These are phyloP conservation scores for Yamagishiella unicocca DNA, from an alignment of 139 green algal species.

Conservation along the genomic window DNA sequence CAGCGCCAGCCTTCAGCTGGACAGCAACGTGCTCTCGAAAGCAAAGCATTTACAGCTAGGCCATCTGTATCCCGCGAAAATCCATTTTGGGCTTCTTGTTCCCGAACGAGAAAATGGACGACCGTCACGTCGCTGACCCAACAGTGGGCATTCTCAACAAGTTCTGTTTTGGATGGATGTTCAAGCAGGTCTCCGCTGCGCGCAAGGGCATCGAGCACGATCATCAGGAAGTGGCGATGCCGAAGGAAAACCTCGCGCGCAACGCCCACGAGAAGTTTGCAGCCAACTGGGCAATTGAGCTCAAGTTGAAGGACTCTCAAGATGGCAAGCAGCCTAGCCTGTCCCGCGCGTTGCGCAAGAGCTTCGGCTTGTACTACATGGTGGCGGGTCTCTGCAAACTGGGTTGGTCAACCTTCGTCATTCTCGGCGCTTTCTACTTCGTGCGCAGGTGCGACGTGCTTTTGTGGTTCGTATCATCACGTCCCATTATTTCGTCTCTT, in stretches of 20 bases:
- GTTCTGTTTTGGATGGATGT: constrained; percentile 31
- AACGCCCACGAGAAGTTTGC: neutral
- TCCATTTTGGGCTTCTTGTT: no score
- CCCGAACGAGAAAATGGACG: no score
- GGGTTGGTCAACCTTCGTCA: constrained; percentile 46
- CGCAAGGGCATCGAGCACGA: neutral
- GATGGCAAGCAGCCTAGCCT: constrained; percentile 14
- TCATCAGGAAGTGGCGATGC: neutral
- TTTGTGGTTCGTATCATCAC: neutral
- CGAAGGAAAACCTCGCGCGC: neutral
- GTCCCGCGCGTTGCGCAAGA: neutral
- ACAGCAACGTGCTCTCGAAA: no score
- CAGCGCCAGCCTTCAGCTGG: no score
- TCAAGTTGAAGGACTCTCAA: constrained; percentile 2
- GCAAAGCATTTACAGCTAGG: no score
- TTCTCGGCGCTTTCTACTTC: constrained; percentile 62
- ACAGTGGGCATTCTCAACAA: constrained; percentile 11
- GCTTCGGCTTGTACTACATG: constrained; percentile 18
- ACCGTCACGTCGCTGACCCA: no score
- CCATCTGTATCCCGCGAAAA: no score
- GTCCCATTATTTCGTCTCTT: no score
- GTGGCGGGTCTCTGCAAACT: constrained; percentile 52
- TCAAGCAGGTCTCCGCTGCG: no score
- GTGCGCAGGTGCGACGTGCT: constrained; percentile 19
- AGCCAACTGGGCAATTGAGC: neutral